A percentile compares a stretch with the other conserved stretches of the same genome.
These are phyloP conservation scores for Elsinoe fawcettii DNA, from an alignment of 2,329 filamentous ascomycete species.

Conservation along the genomic window DNA sequence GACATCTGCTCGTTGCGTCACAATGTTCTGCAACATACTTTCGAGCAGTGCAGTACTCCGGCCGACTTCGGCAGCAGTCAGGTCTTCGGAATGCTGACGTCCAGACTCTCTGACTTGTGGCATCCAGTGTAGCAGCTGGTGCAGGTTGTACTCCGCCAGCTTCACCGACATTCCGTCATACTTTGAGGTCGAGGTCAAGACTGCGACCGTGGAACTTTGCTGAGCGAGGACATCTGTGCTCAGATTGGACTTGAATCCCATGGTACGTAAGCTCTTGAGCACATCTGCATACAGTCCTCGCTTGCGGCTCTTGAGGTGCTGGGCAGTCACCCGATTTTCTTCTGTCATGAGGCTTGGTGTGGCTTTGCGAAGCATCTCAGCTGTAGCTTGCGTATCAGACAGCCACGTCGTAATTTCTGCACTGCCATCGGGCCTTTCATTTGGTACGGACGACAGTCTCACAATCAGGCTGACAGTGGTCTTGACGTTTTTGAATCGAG, in stretches of 20 bases:
- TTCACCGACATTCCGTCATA: slow-evolving; percentile 24
- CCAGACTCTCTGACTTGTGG: slow-evolving; percentile 58
- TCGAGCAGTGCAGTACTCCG: slow-evolving; percentile 82
- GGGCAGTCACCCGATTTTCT: slow-evolving; percentile 74
- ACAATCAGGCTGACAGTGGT: slow-evolving; percentile 69
- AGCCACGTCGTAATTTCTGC: slow-evolving; percentile 23
- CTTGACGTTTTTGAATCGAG: slow-evolving; percentile 62
- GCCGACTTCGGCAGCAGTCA: slow-evolving; percentile 70
- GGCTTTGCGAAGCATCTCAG: slow-evolving; percentile 66
- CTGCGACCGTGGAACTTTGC: slow-evolving; percentile 61
- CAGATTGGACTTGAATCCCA: slow-evolving; percentile 84
- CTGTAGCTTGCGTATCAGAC: slow-evolving; percentile 13
- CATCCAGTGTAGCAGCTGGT: slow-evolving; percentile 68
- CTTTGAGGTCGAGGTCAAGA: slow-evolving; percentile 51
- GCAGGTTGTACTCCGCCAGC: slow-evolving; percentile 62
- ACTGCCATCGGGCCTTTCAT: slow-evolving; percentile 48
- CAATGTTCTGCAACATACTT: slow-evolving; percentile 62
- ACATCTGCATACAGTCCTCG: slow-evolving; percentile 84
- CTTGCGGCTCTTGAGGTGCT: slow-evolving; percentile 86
- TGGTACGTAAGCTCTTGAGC: slow-evolving; percentile 70
- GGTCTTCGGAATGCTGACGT: slow-evolving; percentile 72
- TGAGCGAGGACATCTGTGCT: slow-evolving; percentile 63
- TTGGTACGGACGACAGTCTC: slow-evolving; percentile 49
- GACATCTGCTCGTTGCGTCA: slow-evolving; percentile 53
- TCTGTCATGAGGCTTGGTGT: slow-evolving; percentile 76